Evolutionary conservation across 2,329 filamentous ascomycete genomes (phyloP), one percentile per base, ranked within the genome.

Genomic region (Cytospora paraplurivora): DNA sequence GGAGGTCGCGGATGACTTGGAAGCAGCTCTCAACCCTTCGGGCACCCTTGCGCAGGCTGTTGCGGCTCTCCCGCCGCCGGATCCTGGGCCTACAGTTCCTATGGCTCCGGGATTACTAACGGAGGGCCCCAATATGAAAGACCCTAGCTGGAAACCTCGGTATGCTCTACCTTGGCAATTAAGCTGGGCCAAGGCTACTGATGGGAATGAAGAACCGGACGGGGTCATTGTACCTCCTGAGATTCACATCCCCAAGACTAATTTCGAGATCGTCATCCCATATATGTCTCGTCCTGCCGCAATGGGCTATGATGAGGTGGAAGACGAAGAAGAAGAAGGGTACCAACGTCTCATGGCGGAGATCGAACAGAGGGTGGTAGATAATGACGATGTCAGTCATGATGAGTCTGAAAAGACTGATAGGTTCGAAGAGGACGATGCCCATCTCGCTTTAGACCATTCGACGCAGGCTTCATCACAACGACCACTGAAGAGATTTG

Each of bases 1-100:
- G 58, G 58, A 61, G 50, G 38, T 61, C 19, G 58, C 58, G 8
- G 58, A 61, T n/a, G 58, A 61, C 27, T 51, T 61, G n/a, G 58
- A 61, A 17, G 58, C 58, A n/a, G 58, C 33, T 10, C 58, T 55
- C 33, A 33, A 55, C 10, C 58, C 58, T 7, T 55, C 51, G 19
- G 27, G 51, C 38, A n/a, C 34, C 50, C 32, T 61, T 21, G 51
- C 58, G 13, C 58, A 4, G 38, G 51, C 58, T 32, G 58, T 55
- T 12, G 13, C 11, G 3, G 58, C 58, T 7, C 58, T 61, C 8
- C n/a, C 58, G 7, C 58, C 58, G 4, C 58, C 58, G 1, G 58
- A 7, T 34, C 7, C 12, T 3, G 51, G 51, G n/a, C 51, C 58
- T 4, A 61, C 32, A 2, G 19, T 61, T 11, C 58, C 15, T 7